phyloP scores from a whole-genome alignment of 2,329 filamentous ascomycete genomes.

The Pseudocercospora crystallina region DNA sequence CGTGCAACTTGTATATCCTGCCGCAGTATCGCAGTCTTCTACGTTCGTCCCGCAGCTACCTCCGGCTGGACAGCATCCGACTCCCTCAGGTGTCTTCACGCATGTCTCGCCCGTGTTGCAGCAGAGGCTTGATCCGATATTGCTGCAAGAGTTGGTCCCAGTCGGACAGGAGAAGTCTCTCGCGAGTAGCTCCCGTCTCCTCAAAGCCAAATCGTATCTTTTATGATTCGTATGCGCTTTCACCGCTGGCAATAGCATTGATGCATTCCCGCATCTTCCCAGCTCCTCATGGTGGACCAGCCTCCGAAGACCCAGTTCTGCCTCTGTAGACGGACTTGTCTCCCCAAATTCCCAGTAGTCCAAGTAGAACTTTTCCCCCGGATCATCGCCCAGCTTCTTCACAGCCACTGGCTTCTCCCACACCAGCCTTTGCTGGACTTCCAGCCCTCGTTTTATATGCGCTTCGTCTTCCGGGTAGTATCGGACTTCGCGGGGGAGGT shows the following conservation, averaged over 20 bases:
- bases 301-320: slow-evolving; percentile 1
- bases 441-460: slow-evolving; percentile 42
- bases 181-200: slow-evolving; percentile 42
- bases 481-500: slow-evolving; percentile 46
- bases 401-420: slow-evolving; percentile 59
- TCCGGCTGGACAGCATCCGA: slow-evolving; percentile 73
- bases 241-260: slow-evolving; percentile 44
- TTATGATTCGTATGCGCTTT: slow-evolving; percentile 49
- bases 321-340: neutral
- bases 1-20: slow-evolving; percentile 64
- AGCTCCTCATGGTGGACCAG: slow-evolving; percentile 6
- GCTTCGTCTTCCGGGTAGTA: slow-evolving; percentile 51
- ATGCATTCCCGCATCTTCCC: slow-evolving; percentile 6
- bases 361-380: slow-evolving; percentile 71
- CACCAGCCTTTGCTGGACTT: slow-evolving; percentile 41
- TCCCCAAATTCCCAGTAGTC: slow-evolving; percentile 59
- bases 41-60: slow-evolving; percentile 64
- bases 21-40: slow-evolving; percentile 56
- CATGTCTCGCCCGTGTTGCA: slow-evolving; percentile 68
- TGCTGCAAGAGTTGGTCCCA: slow-evolving; percentile 64
- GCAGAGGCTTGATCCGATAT: slow-evolving; percentile 70
- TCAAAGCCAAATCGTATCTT: slow-evolving; percentile 16
- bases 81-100: slow-evolving; percentile 59
- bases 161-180: slow-evolving; percentile 66
- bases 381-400: slow-evolving; percentile 69